phyloP scores from a whole-genome alignment of 2,329 filamentous ascomycete genomes.

The Chrysosporium keratinophilum region DNA sequence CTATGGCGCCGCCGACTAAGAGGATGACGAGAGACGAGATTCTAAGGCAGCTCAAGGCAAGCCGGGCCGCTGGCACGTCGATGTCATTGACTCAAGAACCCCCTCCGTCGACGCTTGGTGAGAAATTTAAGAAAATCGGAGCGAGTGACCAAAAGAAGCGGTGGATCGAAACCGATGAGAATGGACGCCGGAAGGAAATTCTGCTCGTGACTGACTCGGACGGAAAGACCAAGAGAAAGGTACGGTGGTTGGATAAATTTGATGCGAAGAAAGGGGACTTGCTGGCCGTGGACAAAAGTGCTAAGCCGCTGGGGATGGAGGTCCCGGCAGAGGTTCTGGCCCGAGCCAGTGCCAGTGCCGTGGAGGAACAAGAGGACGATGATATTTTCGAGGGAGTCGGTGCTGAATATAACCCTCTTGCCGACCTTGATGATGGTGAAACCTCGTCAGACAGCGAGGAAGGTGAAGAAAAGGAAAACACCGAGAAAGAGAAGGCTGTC shows the following conservation, averaged over 20 bases:
- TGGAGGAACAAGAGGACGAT: constrained; percentile 41
- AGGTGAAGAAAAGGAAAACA: constrained; percentile 29
- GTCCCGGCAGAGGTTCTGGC: constrained; percentile 36
- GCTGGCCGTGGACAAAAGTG: constrained; percentile 36
- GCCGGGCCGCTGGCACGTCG: constrained; percentile 33
- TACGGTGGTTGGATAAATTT: constrained; percentile 42
- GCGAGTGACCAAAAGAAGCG: constrained; percentile 40
- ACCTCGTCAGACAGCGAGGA: constrained; percentile 29
- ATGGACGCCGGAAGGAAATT: constrained; percentile 45
- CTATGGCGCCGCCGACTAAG: constrained; percentile 38
- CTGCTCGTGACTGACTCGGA: constrained; percentile 49
- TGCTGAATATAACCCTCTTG: constrained; percentile 51
- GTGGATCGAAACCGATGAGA: constrained; percentile 47
- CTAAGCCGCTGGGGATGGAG: constrained; percentile 43
- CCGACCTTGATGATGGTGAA: constrained; percentile 41
- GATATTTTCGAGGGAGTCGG: constrained; percentile 55
- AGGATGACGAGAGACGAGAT: constrained; percentile 51
- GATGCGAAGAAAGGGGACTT: constrained; percentile 28
- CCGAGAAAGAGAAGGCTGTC: background rate
- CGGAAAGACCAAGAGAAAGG: constrained; percentile 52
- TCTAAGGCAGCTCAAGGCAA: constrained; percentile 48
- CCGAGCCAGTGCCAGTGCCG: constrained; percentile 24
- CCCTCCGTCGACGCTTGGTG: constrained; percentile 39
- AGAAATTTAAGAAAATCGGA: constrained; percentile 46
- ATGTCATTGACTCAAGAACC: constrained; percentile 34